Evolutionary conservation across 2,329 filamentous ascomycete genomes (phyloP).

Genomic region (Fonsecaea pedrosoi): DNA sequence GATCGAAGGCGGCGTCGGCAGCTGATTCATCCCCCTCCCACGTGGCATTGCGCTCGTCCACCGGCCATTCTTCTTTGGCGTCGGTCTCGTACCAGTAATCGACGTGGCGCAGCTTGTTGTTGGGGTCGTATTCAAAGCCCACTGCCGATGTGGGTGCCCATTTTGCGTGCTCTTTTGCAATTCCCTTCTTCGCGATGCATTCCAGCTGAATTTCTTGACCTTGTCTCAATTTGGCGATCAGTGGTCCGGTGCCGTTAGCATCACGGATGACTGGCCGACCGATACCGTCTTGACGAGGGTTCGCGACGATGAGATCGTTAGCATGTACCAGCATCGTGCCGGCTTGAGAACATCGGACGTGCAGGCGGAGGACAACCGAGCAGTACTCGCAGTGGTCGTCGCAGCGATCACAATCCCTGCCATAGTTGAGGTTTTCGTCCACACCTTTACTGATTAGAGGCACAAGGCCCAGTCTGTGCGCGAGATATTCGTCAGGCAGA

Average conservation of each 20-base stretch:
- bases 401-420: constrained; percentile 88
- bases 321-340: constrained; percentile 93
- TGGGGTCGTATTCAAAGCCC: constrained; percentile 96
- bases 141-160: constrained; percentile 93
- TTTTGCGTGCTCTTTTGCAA: constrained; percentile 98
- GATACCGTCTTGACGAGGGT: constrained; percentile 74
- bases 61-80: constrained; percentile 79
- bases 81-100: constrained; percentile 96
- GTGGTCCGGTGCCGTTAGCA: constrained; percentile 76
- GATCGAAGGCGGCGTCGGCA: constrained; percentile 88
- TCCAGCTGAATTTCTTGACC: constrained; percentile 89
- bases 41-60: constrained; percentile 58
- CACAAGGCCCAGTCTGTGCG: constrained; percentile 87
- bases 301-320: constrained; percentile 78
- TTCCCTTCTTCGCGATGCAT: constrained; percentile 97
- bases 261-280: constrained; percentile 86
- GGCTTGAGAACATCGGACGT: constrained; percentile 74
- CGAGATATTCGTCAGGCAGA: constrained; percentile 92
- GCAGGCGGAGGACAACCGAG: constrained; percentile 81
- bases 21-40: constrained; percentile 83
- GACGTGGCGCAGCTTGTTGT: constrained; percentile 91
- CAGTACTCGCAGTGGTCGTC: constrained; percentile 94
- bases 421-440: constrained; percentile 79
- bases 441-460: constrained; percentile 85
- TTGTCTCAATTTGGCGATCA: constrained; percentile 88